Evolutionary conservation across 768 basidiomycete genomes (phyloP).

Genomic region (Suillus ampliporus): DNA sequence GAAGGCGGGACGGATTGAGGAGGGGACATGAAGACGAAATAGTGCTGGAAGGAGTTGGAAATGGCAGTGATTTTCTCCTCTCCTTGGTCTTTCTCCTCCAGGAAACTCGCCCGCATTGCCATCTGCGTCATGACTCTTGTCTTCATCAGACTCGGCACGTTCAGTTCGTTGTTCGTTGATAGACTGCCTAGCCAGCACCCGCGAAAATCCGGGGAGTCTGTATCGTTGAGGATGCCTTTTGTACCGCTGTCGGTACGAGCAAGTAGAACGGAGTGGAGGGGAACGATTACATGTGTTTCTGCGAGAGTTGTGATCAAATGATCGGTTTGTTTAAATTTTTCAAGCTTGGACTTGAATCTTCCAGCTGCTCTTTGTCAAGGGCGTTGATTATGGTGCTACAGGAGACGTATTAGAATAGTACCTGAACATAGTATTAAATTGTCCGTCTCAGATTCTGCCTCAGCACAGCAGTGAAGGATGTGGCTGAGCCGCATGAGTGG

Average conservation of each 20-base stretch:
- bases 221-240: slow-evolving; percentile 78
- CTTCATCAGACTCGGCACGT: slow-evolving; percentile 27
- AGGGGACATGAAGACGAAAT: slow-evolving; percentile 93
- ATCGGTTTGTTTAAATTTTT: slow-evolving; percentile 23
- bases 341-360: slow-evolving; percentile 24
- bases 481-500: too few relatives aligned
- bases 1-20: slow-evolving; percentile 78
- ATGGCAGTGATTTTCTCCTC: slow-evolving; percentile 54
- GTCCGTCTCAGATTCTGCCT: slow-evolving; percentile 88
- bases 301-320: slow-evolving; percentile 82
- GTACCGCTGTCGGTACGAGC: slow-evolving; percentile 61
- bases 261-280: slow-evolving; percentile 82
- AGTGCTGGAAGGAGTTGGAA: slow-evolving; percentile 85
- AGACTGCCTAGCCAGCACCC: slow-evolving; percentile 84
- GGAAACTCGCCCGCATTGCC: slow-evolving; percentile 29
- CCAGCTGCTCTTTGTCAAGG: slow-evolving; percentile 50
- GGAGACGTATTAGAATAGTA: slow-evolving; percentile 73
- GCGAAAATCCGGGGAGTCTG: slow-evolving; percentile 98
- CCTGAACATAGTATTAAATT: too few relatives aligned
- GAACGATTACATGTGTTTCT: slow-evolving; percentile 89
- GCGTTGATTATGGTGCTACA: slow-evolving; percentile 90
- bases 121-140: slow-evolving; percentile 27
- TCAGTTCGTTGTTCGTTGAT: slow-evolving; percentile 57
- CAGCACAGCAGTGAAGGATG: too few relatives aligned
- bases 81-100: slow-evolving; percentile 32